Evolutionary conservation across 2,329 filamentous ascomycete genomes (phyloP), one percentile per base, ranked within the genome.

Genomic region (Trichoderma koningii): DNA sequence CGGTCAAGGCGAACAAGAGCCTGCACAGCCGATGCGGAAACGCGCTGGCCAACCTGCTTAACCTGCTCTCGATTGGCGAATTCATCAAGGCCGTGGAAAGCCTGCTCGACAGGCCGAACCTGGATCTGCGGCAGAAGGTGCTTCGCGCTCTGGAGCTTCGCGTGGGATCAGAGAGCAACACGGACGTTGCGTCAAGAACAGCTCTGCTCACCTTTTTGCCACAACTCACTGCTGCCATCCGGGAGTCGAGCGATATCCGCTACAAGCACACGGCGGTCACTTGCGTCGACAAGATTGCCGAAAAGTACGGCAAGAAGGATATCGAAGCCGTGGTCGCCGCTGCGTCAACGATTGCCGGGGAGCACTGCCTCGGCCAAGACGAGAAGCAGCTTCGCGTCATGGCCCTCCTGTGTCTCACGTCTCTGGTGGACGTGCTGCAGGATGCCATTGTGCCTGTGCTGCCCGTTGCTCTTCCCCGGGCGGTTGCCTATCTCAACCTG

Each of bases 291-390:
- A 91, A 92, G 76, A 96, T 99, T 68, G 87, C 91, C 2, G 93
- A 97, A 77, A 94, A 94, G 75, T 98, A 97, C 75, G 96, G 95
- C 70, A 96, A 95, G 81, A 96, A 93, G 75, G 91, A 97, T 72
- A 83, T 90, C 1, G 87, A 90, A 69, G 88, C 87, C 51, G 90
- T 97, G 51, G 83, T 90, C 28, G 85, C 85, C 5, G 90, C 93
- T 5, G 92, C 93, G 5, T 82, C 87, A 66, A 89, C 89, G 1
- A 89, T 99, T 71, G 88, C 91, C 44, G 88, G 93, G 48, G 80
- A 87, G 63, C 82, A 90, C 68, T 94, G 92, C 68, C 84, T 98
- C 55, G 91, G 90, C 44, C 89, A 90, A 74, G 77, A 83, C 14
- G 90, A 96, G 71, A 81, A 85, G 69, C 86, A 86, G 28, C 85